Conservation (phyloP, 257 asterid genomes). For the Leonotis leonurus region DNA sequence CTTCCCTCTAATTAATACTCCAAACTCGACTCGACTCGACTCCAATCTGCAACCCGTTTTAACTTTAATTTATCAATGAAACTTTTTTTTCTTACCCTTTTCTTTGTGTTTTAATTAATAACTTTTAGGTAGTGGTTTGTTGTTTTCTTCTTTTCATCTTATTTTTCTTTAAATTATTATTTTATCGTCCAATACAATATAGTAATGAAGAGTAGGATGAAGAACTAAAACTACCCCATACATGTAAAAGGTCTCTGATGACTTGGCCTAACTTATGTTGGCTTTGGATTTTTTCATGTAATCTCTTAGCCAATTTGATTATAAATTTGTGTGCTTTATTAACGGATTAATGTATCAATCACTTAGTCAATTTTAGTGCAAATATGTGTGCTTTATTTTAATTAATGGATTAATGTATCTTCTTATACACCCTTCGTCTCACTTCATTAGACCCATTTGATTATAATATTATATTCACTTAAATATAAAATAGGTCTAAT, state of each 20-base stretch:
- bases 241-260: no score
- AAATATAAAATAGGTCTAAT: no score
- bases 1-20: conserved; percentile 23
- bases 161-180: neutral
- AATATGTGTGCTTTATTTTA: no score
- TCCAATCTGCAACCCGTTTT: neutral
- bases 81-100: neutral
- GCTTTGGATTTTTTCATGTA: no score
- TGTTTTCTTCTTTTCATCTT: no score
- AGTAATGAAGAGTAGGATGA: conserved; percentile 22
- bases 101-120: neutral
- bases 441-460: no score
- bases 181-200: conserved; percentile 14
- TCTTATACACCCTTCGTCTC: no score
- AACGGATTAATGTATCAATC: no score
- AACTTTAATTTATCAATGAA: conserved; percentile 17
- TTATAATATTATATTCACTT: no score
- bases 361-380: no score
- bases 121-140: conserved; percentile 21
- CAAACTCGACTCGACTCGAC: neutral
- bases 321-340: neutral
- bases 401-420: neutral
- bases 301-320: conserved; percentile 12
- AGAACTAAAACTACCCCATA: no score
- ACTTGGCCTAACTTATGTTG: no score